These are phyloP conservation scores for Rhododendron ferrugineum DNA, from an alignment of 148 eudicot genomes.

Conservation along the genomic window DNA sequence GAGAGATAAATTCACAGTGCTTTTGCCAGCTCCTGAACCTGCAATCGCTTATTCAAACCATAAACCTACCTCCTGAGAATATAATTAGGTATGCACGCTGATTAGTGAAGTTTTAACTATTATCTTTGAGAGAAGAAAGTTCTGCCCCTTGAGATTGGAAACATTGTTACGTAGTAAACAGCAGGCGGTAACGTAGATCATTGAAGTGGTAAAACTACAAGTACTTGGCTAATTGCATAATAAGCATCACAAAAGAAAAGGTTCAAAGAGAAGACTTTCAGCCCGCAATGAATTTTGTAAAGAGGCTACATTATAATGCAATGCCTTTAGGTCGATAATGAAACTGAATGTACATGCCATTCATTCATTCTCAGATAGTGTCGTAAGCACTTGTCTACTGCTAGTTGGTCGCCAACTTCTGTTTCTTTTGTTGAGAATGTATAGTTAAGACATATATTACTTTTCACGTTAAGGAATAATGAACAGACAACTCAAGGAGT, in stretches of 20 bases:
- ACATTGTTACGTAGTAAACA: not conserved
- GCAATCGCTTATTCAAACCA: not conserved
- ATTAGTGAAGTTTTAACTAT: not conserved
- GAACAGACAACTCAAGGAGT: not conserved
- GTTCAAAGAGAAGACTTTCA: not conserved
- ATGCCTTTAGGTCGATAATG: not conserved
- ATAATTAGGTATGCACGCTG: not conserved
- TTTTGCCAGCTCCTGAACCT: not conserved
- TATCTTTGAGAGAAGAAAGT: not conserved
- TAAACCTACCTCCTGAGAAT: not conserved
- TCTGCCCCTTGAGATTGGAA: not conserved
- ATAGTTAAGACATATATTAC: not conserved
- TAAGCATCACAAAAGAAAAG: not conserved
- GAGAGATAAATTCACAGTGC: not conserved
- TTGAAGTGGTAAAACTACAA: not conserved
- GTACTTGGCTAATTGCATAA: not conserved
- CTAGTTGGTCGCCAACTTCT: constrained; percentile 7
- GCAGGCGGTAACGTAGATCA: not conserved
- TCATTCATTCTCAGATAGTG: not conserved
- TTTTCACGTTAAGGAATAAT: not conserved
- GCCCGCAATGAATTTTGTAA: not conserved
- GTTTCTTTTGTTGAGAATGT: not conserved
- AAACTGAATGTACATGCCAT: not conserved
- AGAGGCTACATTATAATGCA: not conserved
- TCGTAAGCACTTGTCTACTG: not conserved